Percentiles rank a stretch among this genome's conserved stretches.
Conservation (phyloP, 495 filamentous ascomycete genomes). For the Penicillium waksmanii region DNA sequence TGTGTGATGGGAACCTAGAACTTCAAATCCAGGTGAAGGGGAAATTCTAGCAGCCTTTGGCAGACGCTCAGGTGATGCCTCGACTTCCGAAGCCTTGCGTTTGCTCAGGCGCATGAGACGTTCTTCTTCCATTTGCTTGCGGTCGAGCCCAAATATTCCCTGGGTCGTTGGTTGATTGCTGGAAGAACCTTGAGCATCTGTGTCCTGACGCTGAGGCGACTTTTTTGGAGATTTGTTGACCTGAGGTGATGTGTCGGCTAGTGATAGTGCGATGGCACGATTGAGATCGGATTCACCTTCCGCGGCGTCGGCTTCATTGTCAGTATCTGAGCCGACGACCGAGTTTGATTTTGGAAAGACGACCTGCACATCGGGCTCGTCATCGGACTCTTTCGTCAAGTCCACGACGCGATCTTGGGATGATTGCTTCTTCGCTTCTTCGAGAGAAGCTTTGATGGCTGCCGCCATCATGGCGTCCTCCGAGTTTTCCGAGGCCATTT, state of each 20-base stretch:
- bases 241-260: constrained; percentile 21
- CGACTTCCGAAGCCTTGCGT: constrained; percentile 37
- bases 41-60: constrained; percentile 12
- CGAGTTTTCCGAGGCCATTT: neutral
- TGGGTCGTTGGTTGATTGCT: constrained; percentile 1
- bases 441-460: neutral
- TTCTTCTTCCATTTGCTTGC: constrained; percentile 86
- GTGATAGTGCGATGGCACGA: constrained; percentile 57
- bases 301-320: constrained; percentile 31
- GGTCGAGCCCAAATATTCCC: constrained; percentile 60
- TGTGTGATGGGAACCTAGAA: constrained; percentile 5
- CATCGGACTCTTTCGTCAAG: constrained; percentile 41
- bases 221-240: neutral
- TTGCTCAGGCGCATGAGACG: constrained; percentile 70
- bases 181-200: neutral
- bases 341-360: constrained; percentile 41
- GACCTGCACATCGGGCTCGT: constrained; percentile 33
- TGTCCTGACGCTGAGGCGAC: constrained; percentile 1
- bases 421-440: neutral
- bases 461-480: constrained; percentile 1
- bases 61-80: neutral
- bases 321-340: constrained; percentile 40
- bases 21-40: constrained; percentile 7
- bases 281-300: constrained; percentile 50
- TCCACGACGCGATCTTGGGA: constrained; percentile 34